These are phyloP conservation scores for Cylindrotheca fusiformis DNA, from an alignment of 108 stramenopile species.

Conservation along the genomic window DNA sequence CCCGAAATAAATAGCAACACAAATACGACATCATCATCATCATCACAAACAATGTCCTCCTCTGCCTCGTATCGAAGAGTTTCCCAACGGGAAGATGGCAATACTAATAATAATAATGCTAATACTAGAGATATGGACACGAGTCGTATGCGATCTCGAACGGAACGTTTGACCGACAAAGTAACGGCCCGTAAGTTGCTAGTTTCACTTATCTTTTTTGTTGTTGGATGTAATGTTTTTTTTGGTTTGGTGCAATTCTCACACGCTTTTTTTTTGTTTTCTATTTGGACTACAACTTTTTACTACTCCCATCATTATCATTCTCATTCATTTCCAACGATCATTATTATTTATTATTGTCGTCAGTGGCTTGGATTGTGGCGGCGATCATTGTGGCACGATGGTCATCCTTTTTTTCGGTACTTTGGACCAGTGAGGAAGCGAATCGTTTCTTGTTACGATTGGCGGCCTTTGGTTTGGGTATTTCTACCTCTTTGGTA, in stretches of 20 bases:
- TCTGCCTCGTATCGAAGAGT: slow-evolving; percentile 19
- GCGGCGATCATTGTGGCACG: slow-evolving; percentile 44
- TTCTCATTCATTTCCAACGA: neutral
- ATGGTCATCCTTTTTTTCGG: slow-evolving; percentile 46
- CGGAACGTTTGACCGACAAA: slow-evolving; percentile 22
- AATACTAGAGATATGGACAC: neutral
- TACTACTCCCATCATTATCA: neutral
- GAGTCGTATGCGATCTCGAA: slow-evolving; percentile 7
- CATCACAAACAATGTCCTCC: slow-evolving; percentile 11
- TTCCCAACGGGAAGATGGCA: slow-evolving; percentile 3
- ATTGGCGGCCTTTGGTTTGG: slow-evolving; percentile 33
- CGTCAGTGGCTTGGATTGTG: slow-evolving; percentile 64
- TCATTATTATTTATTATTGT: neutral
- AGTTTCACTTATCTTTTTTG: no score
- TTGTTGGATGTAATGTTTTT: slow-evolving; percentile 1
- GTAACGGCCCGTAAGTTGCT: slow-evolving; percentile 6
- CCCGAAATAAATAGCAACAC: no score
- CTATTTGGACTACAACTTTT: neutral
- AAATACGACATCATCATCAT: neutral
- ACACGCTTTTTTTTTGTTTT: no score
- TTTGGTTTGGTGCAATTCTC: neutral
- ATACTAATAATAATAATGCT: neutral
- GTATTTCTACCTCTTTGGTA: slow-evolving; percentile 25
- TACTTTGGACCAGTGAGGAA: slow-evolving; percentile 36
- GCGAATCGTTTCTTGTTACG: slow-evolving; percentile 48